Evolutionary conservation across 2,329 filamentous ascomycete genomes (phyloP), one percentile per base, ranked within the genome.

Genomic region (Clarireedia homoeocarpa): DNA sequence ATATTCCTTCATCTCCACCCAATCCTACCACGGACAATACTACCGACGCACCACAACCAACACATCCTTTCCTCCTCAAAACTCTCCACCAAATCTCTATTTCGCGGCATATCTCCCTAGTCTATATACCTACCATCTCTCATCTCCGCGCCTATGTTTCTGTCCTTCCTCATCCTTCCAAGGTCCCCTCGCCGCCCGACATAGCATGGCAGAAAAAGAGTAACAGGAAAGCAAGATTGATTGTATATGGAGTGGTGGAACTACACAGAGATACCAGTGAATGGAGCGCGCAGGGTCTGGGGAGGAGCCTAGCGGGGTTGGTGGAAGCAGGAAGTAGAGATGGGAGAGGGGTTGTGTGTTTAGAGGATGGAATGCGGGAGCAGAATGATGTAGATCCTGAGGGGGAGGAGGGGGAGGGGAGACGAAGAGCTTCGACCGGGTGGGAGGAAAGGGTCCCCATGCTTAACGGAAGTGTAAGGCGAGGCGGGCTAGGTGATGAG

Each of bases 71-170:
- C 6, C 72, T 89, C 6, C 73, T 76, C 15, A 80, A 84, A 27
- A 84, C 87, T 0, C 80, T 96, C 14, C 79, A 84, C 54, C 80
- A 89, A 60, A 75, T 91, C 27, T 81, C 85, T 48, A 78, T 80
- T 3, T 85, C 89, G 6, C 80, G 83, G 30, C 82, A 85, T 64
- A 79, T 95, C 60, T 82, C 81, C 54, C 71, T 91, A 7, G 73
- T 82, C 38, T 96, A 95, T 71, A 80, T 83, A 54, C 83, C 89
- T 0, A 89, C 86, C 2, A 78, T 94, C 53, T 83, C 87, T 23
- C 84, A 88, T 69, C 79, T 96, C 6, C 85, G 89, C 53, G 89
- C 89, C 38, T 89, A 86, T 65, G 76, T 96, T 17, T 76, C 86
- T 44, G 76, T 81, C 51, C 61, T 65, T 50, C 38, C 58, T 27